Base-by-base conservation (phyloP, 2,329 filamentous ascomycete genomes). In the Neocatenulostroma microsporum region DNA sequence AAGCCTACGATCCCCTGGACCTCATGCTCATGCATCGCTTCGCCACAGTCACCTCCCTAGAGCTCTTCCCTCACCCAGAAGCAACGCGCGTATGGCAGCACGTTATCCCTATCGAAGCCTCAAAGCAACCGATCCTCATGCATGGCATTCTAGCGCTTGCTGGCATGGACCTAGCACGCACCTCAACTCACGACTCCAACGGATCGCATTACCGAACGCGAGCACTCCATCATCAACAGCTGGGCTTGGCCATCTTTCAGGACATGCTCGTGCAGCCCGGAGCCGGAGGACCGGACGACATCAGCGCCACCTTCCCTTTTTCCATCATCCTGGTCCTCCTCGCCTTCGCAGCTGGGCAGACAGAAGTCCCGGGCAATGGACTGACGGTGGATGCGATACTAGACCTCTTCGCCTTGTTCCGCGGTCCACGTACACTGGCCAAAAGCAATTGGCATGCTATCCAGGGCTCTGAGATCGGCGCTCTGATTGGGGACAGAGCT, bases 11-110 rank as follows among this genome's bases (percentile, higher is more conserved):
- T 38, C 35, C 40, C 18, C 40, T 56, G 21, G 51, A 56, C 36
- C 37, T 56, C 20, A 34, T 41, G 13, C 33, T 54, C 14, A 51
- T 54, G 50, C 50, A 56, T 31, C 47, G 48, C 10, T 56, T 47
- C 30, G 47, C 49, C 24, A 48, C 48, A n/a, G 38, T 40, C 11
- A 53, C 51, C 11, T 46, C 51, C 4, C 25, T 45, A 2, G 37
- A 37, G 13, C 26, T 54, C 5, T 48, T 50, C 7, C 40, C 44
- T 5, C 38, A 37, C 10, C 33, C 36, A 13, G 40, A 44, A 18
- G 45, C 48, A 5, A 41, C 37, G n/a, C 36, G 45, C 7, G 39
- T 52, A 4, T 56, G 51, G 53, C 53, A 52, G 20, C 34, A 37
- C 6, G 19, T 41, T 10, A 38, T 53, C 1, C 47, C 51, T 2